Base-by-base conservation (phyloP, 2,329 filamentous ascomycete genomes). In the Cladosporium sp. region DNA sequence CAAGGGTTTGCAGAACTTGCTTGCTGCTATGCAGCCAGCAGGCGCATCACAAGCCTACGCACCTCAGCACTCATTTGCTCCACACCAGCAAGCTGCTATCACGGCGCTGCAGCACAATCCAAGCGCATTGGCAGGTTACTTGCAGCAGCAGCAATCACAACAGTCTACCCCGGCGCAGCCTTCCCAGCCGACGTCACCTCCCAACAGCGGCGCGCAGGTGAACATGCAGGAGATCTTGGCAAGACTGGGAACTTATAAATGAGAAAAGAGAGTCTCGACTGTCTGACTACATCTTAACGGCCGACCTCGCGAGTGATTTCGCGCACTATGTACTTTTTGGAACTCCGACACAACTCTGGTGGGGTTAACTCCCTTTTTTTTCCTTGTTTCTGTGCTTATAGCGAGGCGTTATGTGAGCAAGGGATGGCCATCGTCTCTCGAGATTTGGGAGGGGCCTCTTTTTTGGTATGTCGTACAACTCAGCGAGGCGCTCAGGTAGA, bases 151-250 rank as follows among this genome's bases (percentile, higher is more conserved):
- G 40, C 67, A 68, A 40, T 66, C 65, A 8, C 71, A 70, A 54
- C 68, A 65, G 32, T 68, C 68, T 36, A 64, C 62, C 44, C 53
- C 66, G 64, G 24, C 28, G 4, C 12, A 62, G 65, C 39, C 55
- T 61, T 60, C 62, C 68, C 56, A 61, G 24, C 34, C 34, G 63
- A 25, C 58, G 60, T 42, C 53, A 7, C 40, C 56, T 25, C 37
- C 57, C 48, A 42, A 20, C 10, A 39, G 28, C 13, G 56, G 52
- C 17, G 66, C 65, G 36, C 73, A 73, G 58, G 72, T 75, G 35
- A 76, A 80, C 63, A 85, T 91, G 64, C 83, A 87, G 69, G 87
- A 89, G 65, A 89, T 91, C 52, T 88, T 91, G 82, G 85, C 86
- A 13, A 85, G 89, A 65, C 74, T 91, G 59, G 83, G 86, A 47